Conservation (phyloP, 495 filamentous ascomycete genomes). For the Opeltia flavorubescens region DNA sequence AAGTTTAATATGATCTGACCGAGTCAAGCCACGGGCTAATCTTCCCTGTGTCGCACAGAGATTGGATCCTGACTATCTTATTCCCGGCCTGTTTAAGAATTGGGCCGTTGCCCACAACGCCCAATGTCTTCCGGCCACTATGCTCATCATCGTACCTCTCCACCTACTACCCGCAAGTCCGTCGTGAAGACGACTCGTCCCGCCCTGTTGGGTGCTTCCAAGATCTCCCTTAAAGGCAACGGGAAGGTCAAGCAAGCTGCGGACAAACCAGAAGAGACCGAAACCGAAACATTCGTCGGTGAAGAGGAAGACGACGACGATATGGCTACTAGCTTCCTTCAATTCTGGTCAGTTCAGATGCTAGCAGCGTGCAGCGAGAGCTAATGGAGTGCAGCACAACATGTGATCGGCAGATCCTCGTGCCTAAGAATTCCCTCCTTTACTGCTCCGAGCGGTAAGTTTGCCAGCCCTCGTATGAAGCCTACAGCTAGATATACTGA, state of each 20-base stretch:
- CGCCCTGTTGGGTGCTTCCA: slow-evolving; percentile 5
- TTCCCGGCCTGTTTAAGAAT: neutral
- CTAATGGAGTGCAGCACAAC: slow-evolving; percentile 29
- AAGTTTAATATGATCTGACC: neutral
- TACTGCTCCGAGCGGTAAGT: slow-evolving; percentile 43
- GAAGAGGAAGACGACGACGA: slow-evolving; percentile 31
- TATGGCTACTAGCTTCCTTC: slow-evolving; percentile 49
- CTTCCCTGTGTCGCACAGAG: too few species aligned
- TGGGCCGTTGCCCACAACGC: neutral
- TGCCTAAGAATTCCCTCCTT: slow-evolving; percentile 45
- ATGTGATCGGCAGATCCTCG: slow-evolving; percentile 54
- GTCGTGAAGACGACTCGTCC: slow-evolving; percentile 8
- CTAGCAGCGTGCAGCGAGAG: neutral
- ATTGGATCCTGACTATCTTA: neutral
- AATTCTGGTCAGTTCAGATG: slow-evolving; percentile 43
- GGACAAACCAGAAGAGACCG: slow-evolving; percentile 5
- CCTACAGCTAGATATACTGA: slow-evolving; percentile 1
- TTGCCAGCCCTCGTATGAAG: slow-evolving; percentile 1
- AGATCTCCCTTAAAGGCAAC: slow-evolving; percentile 5
- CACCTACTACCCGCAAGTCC: slow-evolving; percentile 14
- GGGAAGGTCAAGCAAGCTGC: neutral
- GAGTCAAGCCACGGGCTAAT: too few species aligned
- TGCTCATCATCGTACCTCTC: slow-evolving; percentile 7
- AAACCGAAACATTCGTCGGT: neutral
- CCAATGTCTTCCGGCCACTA: slow-evolving; percentile 14